phyloP scores from a whole-genome alignment of 2,329 filamentous ascomycete species.

The Alternaria sp. region DNA sequence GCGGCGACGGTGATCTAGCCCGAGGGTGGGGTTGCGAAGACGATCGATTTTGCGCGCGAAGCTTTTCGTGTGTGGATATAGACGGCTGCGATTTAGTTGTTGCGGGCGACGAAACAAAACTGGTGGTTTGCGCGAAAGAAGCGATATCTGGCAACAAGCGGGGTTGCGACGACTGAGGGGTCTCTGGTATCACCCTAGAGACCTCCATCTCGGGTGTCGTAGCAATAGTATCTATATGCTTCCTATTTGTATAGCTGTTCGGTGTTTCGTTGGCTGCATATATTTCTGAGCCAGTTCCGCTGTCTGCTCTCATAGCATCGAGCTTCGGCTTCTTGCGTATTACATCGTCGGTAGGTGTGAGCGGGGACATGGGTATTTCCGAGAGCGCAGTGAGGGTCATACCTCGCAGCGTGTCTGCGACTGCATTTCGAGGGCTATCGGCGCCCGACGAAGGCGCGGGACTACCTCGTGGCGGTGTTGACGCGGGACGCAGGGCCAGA shows the following conservation, averaged over 20 bases:
- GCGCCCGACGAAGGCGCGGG: conserved; percentile 33
- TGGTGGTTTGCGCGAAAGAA: conserved; percentile 42
- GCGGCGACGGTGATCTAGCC: conserved; percentile 43
- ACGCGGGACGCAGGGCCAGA: conserved; percentile 38
- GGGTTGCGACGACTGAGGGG: conserved; percentile 45
- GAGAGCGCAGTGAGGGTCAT: conserved; percentile 40
- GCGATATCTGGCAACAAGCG: conserved; percentile 44
- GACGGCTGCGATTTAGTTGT: conserved; percentile 14
- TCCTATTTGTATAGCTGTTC: conserved; percentile 2
- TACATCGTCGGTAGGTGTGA: conserved; percentile 46
- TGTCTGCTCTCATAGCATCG: conserved; percentile 35
- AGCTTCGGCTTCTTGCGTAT: conserved; percentile 50
- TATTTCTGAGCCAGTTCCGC: conserved; percentile 24
- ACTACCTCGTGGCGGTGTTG: conserved; percentile 37
- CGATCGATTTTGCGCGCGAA: conserved; percentile 12
- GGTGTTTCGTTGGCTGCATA: conserved; percentile 13
- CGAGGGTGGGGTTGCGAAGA: conserved; percentile 30
- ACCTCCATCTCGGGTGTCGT: conserved; percentile 6
- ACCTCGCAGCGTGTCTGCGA: conserved; percentile 48
- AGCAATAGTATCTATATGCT: conserved; percentile 16
- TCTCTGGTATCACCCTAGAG: conserved; percentile 40
- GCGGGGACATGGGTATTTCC: conserved; percentile 46
- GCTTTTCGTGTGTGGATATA: conserved; percentile 8
- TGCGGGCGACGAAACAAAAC: conserved; percentile 32
- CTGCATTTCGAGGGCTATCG: conserved; percentile 47